phyloP scores from a whole-genome alignment of 345 rosid species.

The Eucalyptus camaldulensis region DNA sequence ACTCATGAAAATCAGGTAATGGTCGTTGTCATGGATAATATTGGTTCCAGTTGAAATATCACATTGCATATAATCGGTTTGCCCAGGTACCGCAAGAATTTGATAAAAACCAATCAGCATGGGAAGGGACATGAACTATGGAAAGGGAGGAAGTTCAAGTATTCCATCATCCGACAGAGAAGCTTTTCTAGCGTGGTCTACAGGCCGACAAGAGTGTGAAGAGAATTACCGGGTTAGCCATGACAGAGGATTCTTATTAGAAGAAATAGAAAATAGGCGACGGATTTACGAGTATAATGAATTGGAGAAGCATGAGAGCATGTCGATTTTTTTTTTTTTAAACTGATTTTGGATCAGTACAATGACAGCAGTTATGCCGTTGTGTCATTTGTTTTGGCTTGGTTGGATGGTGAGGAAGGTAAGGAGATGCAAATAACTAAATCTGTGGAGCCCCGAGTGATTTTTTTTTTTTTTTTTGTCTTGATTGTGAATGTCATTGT shows the following conservation, averaged over 20 bases:
- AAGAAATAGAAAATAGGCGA: constrained; percentile 24
- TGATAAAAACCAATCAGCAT: neutral
- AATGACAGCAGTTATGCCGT: constrained; percentile 74
- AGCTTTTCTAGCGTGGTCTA: constrained; percentile 60
- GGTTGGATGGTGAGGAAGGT: constrained; percentile 70
- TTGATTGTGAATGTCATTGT: constrained; percentile 81
- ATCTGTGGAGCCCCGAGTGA: constrained; percentile 76
- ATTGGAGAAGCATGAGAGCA: constrained; percentile 64
- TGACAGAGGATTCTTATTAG: constrained; percentile 29
- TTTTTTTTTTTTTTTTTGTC: constrained; percentile 66
- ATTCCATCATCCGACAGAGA: constrained; percentile 1
- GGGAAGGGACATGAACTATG: constrained; percentile 48
- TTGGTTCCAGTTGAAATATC: neutral
- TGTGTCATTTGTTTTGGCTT: constrained; percentile 69
- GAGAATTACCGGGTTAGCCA: constrained; percentile 33
- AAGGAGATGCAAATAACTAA: constrained; percentile 76
- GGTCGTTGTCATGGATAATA: neutral
- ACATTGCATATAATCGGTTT: no score
- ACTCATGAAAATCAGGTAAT: neutral
- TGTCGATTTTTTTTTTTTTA: constrained; percentile 15
- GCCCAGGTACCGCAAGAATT: neutral
- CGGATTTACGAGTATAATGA: constrained; percentile 58
- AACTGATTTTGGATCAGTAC: constrained; percentile 62
- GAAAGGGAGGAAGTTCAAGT: constrained; percentile 11
- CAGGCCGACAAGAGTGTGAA: constrained; percentile 44